Conservation (phyloP, 176 grass and related monocot genomes). For the Panicum miliaceum region DNA sequence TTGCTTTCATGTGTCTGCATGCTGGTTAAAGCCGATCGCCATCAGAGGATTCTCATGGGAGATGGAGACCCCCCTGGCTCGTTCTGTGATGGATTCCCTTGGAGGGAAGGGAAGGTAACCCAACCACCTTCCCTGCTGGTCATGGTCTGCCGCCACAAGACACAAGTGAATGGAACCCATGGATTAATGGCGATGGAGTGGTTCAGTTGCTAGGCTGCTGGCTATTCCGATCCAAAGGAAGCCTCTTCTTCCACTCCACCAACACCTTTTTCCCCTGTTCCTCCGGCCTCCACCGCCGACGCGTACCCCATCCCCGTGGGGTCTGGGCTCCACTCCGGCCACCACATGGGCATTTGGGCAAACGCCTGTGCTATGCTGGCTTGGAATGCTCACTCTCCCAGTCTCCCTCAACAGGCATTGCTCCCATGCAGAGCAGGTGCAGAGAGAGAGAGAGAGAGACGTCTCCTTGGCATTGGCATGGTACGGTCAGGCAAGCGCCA, state of each 20-base stretch:
- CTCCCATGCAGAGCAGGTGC: constrained; percentile 1
- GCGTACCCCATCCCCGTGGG: background rate
- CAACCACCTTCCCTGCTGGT: constrained; percentile 6
- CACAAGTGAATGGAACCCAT: background rate
- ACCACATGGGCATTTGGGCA: background rate
- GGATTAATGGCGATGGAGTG: constrained; percentile 13
- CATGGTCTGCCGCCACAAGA: background rate
- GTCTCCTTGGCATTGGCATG: background rate
- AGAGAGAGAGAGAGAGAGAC: background rate
- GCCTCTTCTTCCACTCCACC: constrained; percentile 47
- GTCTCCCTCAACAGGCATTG: background rate
- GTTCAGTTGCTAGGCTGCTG: background rate
- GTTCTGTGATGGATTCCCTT: constrained; percentile 19
- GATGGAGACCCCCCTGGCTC: constrained; percentile 1
- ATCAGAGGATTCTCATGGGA: background rate
- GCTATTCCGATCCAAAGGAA: constrained; percentile 18
- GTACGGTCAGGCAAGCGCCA: constrained; percentile 26
- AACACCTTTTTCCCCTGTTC: constrained; percentile 1
- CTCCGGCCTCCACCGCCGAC: background rate
- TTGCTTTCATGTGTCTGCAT: constrained; percentile 25
- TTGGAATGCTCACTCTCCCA: background rate
- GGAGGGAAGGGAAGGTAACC: constrained; percentile 25
- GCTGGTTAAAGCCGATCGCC: background rate
- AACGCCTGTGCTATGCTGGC: background rate
- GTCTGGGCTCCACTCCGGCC: constrained; percentile 6